Conservation (phyloP, 2,329 filamentous ascomycete species). For the Colletotrichum destructivum region DNA sequence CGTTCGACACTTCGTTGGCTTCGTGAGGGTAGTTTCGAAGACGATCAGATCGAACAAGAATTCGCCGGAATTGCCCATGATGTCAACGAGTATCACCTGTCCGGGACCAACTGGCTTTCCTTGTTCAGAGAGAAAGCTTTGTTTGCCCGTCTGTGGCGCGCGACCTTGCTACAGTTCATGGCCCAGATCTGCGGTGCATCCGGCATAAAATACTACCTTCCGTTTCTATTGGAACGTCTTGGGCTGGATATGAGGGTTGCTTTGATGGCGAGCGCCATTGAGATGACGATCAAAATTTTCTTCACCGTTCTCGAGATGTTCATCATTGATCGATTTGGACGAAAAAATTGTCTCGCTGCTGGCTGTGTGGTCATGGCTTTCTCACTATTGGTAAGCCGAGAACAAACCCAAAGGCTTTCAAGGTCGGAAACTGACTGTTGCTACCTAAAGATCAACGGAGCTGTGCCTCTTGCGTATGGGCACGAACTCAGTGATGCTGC, state of each 20-base stretch:
- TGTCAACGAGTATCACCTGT: constrained; percentile 55
- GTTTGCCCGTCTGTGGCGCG: constrained; percentile 69
- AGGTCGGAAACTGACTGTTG: not conserved
- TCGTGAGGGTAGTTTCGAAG: constrained; percentile 59
- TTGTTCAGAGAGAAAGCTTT: constrained; percentile 65
- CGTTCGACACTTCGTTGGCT: constrained; percentile 63
- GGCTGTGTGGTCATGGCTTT: constrained; percentile 68
- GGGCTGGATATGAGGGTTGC: constrained; percentile 64
- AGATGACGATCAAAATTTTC: constrained; percentile 71
- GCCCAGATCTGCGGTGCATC: constrained; percentile 73
- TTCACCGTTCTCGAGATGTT: constrained; percentile 71
- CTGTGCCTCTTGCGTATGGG: constrained; percentile 66
- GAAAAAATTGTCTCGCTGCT: constrained; percentile 62
- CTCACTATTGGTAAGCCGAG: constrained; percentile 64
- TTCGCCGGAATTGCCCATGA: constrained; percentile 63
- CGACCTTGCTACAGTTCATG: constrained; percentile 71
- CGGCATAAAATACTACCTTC: constrained; percentile 74
- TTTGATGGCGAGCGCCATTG: constrained; percentile 68
- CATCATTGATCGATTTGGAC: constrained; percentile 68
- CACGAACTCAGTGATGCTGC: constrained; percentile 62
- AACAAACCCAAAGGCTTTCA: not conserved
- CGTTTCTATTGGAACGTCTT: constrained; percentile 65
- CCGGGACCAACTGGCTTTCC: constrained; percentile 58
- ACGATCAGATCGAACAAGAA: constrained; percentile 57
- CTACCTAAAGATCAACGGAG: constrained; percentile 65